phyloP scores from a whole-genome alignment of 768 basidiomycete species.

The Boletellus sp. region DNA sequence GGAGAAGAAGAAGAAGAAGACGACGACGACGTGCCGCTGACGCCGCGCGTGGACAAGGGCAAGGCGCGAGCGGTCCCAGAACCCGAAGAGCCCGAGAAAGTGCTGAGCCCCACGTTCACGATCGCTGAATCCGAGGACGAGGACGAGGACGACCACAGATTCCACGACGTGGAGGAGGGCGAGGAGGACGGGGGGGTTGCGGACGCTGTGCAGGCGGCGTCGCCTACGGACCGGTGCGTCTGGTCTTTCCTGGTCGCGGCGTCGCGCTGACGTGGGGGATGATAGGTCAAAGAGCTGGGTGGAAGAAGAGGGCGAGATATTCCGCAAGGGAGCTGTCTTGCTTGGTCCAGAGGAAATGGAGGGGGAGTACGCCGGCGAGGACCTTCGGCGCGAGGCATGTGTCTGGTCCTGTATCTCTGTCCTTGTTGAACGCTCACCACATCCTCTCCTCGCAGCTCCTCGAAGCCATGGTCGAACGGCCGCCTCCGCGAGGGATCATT shows the following conservation, averaged over 20 bases:
- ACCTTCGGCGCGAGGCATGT: conserved; percentile 72
- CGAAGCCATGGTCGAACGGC: conserved; percentile 82
- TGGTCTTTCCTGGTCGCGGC: background rate
- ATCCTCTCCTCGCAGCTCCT: conserved; percentile 54
- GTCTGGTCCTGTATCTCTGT: no score
- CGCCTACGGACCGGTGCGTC: conserved; percentile 48
- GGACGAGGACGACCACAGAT: conserved; percentile 39
- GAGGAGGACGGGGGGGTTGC: conserved; percentile 7
- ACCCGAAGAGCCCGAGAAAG: conserved; percentile 64
- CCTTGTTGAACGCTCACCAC: background rate
- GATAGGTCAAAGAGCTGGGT: conserved; percentile 74
- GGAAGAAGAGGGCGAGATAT: conserved; percentile 94
- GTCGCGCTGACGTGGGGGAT: background rate
- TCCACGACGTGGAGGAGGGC: conserved; percentile 37
- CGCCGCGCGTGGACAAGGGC: conserved; percentile 73
- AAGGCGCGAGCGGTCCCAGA: conserved; percentile 70
- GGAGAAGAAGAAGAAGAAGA: no score
- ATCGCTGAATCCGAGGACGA: conserved; percentile 53
- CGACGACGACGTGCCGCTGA: conserved; percentile 40
- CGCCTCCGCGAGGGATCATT: conserved; percentile 67
- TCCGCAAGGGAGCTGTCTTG: conserved; percentile 82
- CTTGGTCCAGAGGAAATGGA: conserved; percentile 86
- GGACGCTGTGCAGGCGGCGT: conserved; percentile 20
- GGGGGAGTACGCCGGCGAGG: conserved; percentile 84
- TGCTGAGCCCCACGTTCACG: conserved; percentile 64